Evolutionary conservation across 345 rosid species (phyloP), one percentile per base, ranked within the genome.

Genomic region (Citrus reticulata): DNA sequence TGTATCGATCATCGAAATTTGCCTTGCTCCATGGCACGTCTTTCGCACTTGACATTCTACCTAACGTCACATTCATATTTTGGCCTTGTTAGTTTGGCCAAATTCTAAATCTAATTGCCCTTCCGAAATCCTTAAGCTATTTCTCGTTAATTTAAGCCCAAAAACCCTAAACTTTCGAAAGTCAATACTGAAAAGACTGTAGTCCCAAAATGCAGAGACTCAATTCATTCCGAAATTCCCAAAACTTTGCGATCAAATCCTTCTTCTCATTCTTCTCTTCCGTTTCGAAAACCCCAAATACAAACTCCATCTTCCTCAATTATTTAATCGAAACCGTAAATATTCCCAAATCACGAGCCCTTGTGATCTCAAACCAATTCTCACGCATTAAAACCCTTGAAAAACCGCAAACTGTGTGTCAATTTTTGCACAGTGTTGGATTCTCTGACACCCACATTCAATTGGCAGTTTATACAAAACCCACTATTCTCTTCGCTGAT

Each of bases 371-470:
- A 5, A 68, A 17, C 54, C 73, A 80, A 4, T 76, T 3, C 76
- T 42, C 79, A 9, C 61, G 35, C 49, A 42, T 60, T 59, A 70
- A 73, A 29, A 74, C 85, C 49, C 72, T 51, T 9, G 79, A 84
- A 74, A 83, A 70, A 0, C 77, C 85, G 7, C 80, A 60, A 37
- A 59, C 61, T 1, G 85, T 84, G 62, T 7, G 70, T 54, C 68
- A 30, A 0, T 73, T 35, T 5, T 25, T 87, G 20, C 77, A 29
- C n/a, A 35, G 17, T 16, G 37, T 79, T 14, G 83, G 85, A n/a
- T 82, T 87, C 16, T 78, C 86, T 2, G 68, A 82, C 17, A 1
- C 77, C 63, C 79, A 84, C 2, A 82, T 86, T 39, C 69, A 10
- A 10, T 39, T 77, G 16, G 51, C 84, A 0, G 63, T 75, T 42